Evolutionary conservation across 257 asterid species (phyloP).

Genomic region (Knoxia roxburghii): DNA sequence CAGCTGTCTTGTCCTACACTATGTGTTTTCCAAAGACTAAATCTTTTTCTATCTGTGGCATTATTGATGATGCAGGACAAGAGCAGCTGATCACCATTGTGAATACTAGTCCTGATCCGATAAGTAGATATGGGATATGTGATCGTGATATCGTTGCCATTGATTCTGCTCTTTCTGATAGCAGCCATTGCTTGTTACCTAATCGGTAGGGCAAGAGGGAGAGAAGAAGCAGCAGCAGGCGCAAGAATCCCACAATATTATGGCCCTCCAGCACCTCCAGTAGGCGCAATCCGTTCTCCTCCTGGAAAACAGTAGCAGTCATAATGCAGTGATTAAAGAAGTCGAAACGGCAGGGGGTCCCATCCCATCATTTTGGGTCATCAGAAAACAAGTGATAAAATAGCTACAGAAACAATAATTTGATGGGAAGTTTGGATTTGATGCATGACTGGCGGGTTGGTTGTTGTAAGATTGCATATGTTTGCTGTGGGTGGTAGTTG

Average conservation of each 20-base stretch:
- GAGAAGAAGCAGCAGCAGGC: conserved; percentile 12
- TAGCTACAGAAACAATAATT: too few relatives aligned
- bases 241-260: conserved; percentile 26
- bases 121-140: conserved; percentile 35
- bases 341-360: too few relatives aligned
- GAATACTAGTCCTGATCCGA: background rate
- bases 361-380: too few relatives aligned
- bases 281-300: conserved; percentile 13
- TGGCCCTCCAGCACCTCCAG: conserved; percentile 50
- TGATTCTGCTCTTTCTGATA: conserved; percentile 45
- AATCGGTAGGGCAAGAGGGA: conserved; percentile 44
- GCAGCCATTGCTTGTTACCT: conserved; percentile 50
- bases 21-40: background rate
- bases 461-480: too few relatives aligned
- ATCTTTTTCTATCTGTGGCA: background rate
- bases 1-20: too few relatives aligned
- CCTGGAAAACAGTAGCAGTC: conserved; percentile 11
- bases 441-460: too few relatives aligned
- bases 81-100: too few relatives aligned
- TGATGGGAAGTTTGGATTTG: too few relatives aligned
- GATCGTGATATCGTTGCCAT: conserved; percentile 50
- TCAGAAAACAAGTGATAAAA: too few relatives aligned
- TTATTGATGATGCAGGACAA: background rate
- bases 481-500: too few relatives aligned
- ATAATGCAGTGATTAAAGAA: too few relatives aligned